Evolutionary conservation across 179 eudicot species (phyloP), one percentile per base, ranked within the genome.

Genomic region (Silene coronaria): DNA sequence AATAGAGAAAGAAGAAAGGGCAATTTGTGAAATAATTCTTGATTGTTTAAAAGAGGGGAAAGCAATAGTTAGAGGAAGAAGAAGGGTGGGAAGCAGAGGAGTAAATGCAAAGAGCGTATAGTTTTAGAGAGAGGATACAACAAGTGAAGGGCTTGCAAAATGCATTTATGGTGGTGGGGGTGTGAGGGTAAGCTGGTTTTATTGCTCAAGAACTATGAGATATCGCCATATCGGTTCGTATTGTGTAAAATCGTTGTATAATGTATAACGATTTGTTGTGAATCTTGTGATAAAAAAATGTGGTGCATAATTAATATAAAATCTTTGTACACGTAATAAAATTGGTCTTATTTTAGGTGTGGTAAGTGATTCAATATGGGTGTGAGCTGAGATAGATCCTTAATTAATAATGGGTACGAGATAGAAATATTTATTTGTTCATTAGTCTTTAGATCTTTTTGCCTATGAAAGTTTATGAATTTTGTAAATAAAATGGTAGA

Each of bases 101-200:
- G 83, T 80, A 64, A 80, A 51, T 80, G 83, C 83, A 57, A 55
- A 59, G 72, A 64, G 71, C 23, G 78, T 73, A 73, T 73, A 34
- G 73, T 67, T 67, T 66, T 66, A 42, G 38, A 30, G 72, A 61
- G 70, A 59, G 42, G 28, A 59, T 46, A 59, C 38, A 51, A 21
- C 60, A 30, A 64, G 77, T 42, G 62, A 22, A 32, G 46, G 11
- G 53, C 51, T 73, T 79, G 78, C 63, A 23, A 67, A 28, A 46
- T 36, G 82, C 82, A 79, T 79, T 79, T 79, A 79, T 74, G 74
- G 82, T 68, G 75, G 78, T 74, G 78, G 82, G 81, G 81, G 11
- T 65, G 73, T 34, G 64, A 34, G 63, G 63, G 48, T 51, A n/a
- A 30, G 57, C 64, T 45, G 57, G 6, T 78, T 24, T 74, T 51